Evolutionary conservation across 2,329 filamentous ascomycete genomes (phyloP).

Genomic region (Fulvia fulva): DNA sequence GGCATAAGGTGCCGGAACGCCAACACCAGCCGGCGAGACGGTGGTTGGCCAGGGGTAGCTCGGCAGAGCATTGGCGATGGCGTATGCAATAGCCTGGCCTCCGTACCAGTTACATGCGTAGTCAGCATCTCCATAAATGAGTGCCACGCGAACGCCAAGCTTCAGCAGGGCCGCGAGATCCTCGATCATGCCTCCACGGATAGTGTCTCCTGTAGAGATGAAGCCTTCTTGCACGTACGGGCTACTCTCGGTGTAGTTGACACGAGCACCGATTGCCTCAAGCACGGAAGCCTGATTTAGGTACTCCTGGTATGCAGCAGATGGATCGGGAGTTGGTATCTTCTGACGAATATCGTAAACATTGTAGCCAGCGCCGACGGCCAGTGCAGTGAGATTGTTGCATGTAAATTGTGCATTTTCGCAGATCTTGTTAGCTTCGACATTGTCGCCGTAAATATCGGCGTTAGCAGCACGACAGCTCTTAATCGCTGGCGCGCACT

Average conservation of each 20-base stretch:
- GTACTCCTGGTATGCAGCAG: slow-evolving; percentile 47
- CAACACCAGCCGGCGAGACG: slow-evolving; percentile 7
- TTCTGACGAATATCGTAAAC: slow-evolving; percentile 52
- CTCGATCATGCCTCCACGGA: slow-evolving; percentile 38
- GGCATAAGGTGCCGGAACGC: slow-evolving; percentile 40
- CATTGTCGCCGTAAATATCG: slow-evolving; percentile 23
- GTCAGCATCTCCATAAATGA: slow-evolving; percentile 62
- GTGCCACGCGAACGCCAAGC: slow-evolving; percentile 53
- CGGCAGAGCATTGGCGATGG: slow-evolving; percentile 21
- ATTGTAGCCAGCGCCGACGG: slow-evolving; percentile 17
- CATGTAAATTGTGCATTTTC: slow-evolving; percentile 21
- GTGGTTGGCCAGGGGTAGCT: slow-evolving; percentile 14
- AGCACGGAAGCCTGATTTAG: slow-evolving; percentile 47
- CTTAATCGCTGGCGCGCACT: slow-evolving; percentile 27
- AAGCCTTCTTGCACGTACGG: slow-evolving; percentile 42
- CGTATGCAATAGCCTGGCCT: slow-evolving; percentile 20
- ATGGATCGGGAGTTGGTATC: slow-evolving; percentile 54
- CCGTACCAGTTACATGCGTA: slow-evolving; percentile 61
- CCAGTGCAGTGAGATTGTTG: slow-evolving; percentile 22
- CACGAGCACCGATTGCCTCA: slow-evolving; percentile 47
- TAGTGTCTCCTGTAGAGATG: slow-evolving; percentile 42
- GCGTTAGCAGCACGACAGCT: slow-evolving; percentile 32
- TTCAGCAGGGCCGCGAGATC: slow-evolving; percentile 42
- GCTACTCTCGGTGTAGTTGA: slow-evolving; percentile 48
- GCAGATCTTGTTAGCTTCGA: slow-evolving; percentile 18